Conservation (phyloP, 106 monocot species). For the Phalaenopsis aphrodite region DNA sequence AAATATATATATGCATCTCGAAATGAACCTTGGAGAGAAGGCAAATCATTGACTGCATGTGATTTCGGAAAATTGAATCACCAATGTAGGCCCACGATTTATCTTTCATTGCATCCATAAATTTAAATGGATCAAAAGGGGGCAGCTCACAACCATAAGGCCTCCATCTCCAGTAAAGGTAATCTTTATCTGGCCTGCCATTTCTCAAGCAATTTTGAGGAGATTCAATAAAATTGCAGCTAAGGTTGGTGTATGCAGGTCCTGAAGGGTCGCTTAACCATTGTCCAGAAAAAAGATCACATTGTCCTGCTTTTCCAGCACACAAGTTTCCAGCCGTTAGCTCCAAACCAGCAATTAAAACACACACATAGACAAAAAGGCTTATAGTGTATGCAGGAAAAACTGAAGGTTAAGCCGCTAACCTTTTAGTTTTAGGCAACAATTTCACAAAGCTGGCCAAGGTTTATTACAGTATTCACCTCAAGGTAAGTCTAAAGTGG, state of each 20-base stretch:
- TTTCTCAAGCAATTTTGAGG: conserved; percentile 40
- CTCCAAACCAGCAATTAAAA: neutral
- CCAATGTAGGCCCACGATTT: conserved; percentile 50
- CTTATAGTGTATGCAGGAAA: neutral
- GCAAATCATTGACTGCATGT: conserved; percentile 43
- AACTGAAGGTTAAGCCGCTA: neutral
- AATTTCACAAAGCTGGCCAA: neutral
- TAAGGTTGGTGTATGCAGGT: conserved; percentile 41
- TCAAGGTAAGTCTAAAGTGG: neutral
- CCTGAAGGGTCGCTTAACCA: conserved; percentile 34
- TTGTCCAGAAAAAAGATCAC: conserved; percentile 32
- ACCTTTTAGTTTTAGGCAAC: neutral
- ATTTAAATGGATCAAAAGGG: conserved; percentile 30
- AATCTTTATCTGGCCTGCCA: conserved; percentile 41
- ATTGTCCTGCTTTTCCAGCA: conserved; percentile 21
- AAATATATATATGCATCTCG: neutral
- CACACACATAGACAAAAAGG: neutral
- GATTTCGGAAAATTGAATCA: conserved; percentile 50
- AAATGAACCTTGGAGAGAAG: conserved; percentile 36
- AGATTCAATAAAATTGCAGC: conserved; percentile 25
- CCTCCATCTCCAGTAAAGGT: conserved; percentile 53
- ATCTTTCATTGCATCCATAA: conserved; percentile 31
- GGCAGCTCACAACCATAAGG: conserved; percentile 35
- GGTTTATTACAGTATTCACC: neutral
- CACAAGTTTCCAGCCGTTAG: neutral